These are phyloP conservation scores for Fraxinus angustifolia DNA, from an alignment of 305 asterid genomes.

Conservation along the genomic window DNA sequence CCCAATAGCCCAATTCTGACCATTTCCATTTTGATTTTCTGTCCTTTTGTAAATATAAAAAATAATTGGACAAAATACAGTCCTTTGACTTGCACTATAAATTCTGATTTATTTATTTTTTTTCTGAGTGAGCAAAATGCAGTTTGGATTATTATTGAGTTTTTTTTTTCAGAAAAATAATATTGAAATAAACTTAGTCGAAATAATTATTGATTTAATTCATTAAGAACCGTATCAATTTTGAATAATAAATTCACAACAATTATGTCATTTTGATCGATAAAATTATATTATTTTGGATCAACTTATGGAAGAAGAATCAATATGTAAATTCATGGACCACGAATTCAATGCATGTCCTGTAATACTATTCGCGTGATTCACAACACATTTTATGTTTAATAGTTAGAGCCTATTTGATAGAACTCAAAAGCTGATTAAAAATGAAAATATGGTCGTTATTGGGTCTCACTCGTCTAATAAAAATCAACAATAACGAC, in stretches of 20 bases:
- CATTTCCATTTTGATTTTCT: not conserved
- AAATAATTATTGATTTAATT: too few species aligned
- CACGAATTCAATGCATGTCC: not conserved
- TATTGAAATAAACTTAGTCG: not conserved
- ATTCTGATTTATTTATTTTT: too few species aligned
- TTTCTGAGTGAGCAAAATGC: not conserved
- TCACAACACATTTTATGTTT: not conserved
- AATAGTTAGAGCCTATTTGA: too few species aligned
- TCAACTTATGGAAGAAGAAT: not conserved
- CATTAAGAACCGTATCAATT: not conserved
- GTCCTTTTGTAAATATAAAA: not conserved
- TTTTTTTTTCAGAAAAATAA: too few species aligned
- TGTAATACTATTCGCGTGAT: not conserved
- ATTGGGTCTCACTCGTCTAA: too few species aligned
- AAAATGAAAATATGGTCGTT: too few species aligned
- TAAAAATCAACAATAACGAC: too few species aligned
- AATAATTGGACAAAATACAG: not conserved
- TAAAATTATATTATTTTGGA: too few species aligned
- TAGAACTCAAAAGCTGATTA: too few species aligned
- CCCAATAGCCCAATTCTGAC: slow-evolving; percentile 15
- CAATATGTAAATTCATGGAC: not conserved
- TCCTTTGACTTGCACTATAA: not conserved
- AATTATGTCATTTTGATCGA: too few species aligned
- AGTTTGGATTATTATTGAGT: not conserved
- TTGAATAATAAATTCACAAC: not conserved